phyloP scores from a whole-genome alignment of 139 green algal species.

The Chlamydomonas sp. region DNA sequence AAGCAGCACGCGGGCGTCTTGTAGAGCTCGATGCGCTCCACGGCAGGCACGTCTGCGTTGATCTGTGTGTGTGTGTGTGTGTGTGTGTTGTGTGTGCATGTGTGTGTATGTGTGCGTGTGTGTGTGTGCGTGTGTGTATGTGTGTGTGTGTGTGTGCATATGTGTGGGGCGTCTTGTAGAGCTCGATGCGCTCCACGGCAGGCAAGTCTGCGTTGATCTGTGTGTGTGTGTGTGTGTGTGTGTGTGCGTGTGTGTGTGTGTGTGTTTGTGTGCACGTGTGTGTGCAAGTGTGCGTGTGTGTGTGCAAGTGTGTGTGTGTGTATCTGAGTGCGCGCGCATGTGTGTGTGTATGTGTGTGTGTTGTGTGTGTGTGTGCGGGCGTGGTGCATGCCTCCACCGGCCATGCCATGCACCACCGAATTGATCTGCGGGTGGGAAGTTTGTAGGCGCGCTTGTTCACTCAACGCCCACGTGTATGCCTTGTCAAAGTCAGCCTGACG shows the following conservation, averaged over 20 bases:
- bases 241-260: neutral
- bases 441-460: no score
- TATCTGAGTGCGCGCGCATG: no score
- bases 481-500: no score
- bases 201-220: slow-evolving; percentile 30
- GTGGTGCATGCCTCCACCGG: no score
- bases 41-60: slow-evolving; percentile 37
- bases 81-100: neutral
- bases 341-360: no score
- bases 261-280: neutral
- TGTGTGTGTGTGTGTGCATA: neutral
- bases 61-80: neutral
- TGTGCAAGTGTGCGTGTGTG: neutral
- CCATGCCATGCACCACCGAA: no score
- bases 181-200: slow-evolving; percentile 36
- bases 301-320: neutral
- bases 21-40: slow-evolving; percentile 58
- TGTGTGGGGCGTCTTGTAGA: neutral
- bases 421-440: no score
- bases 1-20: slow-evolving; percentile 33
- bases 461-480: no score
- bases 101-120: neutral
- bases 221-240: no score
- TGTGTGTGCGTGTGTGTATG: neutral
- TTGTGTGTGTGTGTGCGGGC: no score